Percentiles rank a stretch among this genome's conserved stretches.
Evolutionary conservation across 805 yeast species (phyloP).

Genomic region (Maudiozyma saulgeensis): DNA sequence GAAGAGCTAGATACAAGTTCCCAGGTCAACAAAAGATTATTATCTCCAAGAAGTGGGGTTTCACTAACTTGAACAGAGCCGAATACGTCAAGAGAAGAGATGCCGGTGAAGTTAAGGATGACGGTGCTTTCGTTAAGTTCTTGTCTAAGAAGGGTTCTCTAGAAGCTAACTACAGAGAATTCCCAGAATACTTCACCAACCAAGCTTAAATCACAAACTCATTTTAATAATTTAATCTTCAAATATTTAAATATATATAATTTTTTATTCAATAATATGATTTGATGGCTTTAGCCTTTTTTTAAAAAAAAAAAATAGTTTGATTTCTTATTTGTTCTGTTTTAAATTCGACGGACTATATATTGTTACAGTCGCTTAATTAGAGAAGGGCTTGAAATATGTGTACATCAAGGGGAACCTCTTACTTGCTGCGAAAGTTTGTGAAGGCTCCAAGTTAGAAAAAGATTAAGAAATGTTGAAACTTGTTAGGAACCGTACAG

Average conservation of each 20-base stretch:
- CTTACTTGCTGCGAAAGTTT: not conserved
- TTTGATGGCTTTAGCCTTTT: not conserved
- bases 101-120: constrained; percentile 97
- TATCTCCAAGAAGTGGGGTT: constrained; percentile 99
- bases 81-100: constrained; percentile 91
- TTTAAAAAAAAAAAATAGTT: not conserved
- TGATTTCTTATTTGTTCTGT: not conserved
- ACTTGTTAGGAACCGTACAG: not conserved
- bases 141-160: constrained; percentile 88
- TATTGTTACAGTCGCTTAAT: too few species aligned
- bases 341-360: not conserved
- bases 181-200: constrained; percentile 71
- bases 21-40: constrained; percentile 99
- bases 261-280: not conserved
- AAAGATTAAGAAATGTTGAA: not conserved
- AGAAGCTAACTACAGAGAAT: constrained; percentile 80
- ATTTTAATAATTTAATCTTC: not conserved
- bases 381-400: not conserved
- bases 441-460: not conserved
- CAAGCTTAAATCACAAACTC: constrained; percentile 30
- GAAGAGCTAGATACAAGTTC: constrained; percentile 99
- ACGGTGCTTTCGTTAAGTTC: constrained; percentile 99
- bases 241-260: not conserved
- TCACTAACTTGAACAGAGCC: constrained; percentile 97
- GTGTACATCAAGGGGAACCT: not conserved